Evolutionary conservation across 2,329 filamentous ascomycete genomes (phyloP).

Genomic region (Gaeumannomyces tritici): DNA sequence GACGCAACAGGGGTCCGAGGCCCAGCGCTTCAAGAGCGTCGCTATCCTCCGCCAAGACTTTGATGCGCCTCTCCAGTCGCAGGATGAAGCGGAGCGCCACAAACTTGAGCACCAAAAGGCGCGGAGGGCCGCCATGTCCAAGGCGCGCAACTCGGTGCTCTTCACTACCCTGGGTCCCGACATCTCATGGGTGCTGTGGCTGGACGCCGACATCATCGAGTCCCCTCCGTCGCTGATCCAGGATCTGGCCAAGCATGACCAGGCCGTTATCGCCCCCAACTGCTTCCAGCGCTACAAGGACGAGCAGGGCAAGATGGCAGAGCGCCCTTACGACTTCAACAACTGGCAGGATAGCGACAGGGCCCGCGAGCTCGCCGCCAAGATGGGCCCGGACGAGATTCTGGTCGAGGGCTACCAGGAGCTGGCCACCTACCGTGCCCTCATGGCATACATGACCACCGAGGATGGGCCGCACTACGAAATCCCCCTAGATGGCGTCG

Average conservation of each 20-base stretch:
- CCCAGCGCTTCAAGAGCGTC: conserved; percentile 80
- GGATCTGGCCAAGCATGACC: conserved; percentile 79
- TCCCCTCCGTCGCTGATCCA: conserved; percentile 79
- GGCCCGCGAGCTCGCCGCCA: conserved; percentile 63
- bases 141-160: conserved; percentile 84
- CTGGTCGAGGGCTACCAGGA: conserved; percentile 88
- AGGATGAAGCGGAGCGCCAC: conserved; percentile 82
- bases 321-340: conserved; percentile 93
- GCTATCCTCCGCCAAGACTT: conserved; percentile 95
- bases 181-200: conserved; percentile 94
- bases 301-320: conserved; percentile 54
- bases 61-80: conserved; percentile 68
- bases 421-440: conserved; percentile 79
- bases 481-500: conserved; percentile 82
- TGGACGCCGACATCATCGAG: conserved; percentile 88
- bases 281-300: conserved; percentile 86
- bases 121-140: conserved; percentile 81
- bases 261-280: conserved; percentile 88
- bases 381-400: conserved; percentile 87
- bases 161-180: conserved; percentile 89
- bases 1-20: conserved; percentile 74
- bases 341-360: conserved; percentile 88
- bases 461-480: conserved; percentile 46
- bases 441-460: conserved; percentile 78
- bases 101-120: conserved; percentile 84